A percentile compares a stretch with the other conserved stretches of the same genome.
Evolutionary conservation across 2,329 filamentous ascomycete genomes (phyloP).

Genomic region (Apiospora hydei): DNA sequence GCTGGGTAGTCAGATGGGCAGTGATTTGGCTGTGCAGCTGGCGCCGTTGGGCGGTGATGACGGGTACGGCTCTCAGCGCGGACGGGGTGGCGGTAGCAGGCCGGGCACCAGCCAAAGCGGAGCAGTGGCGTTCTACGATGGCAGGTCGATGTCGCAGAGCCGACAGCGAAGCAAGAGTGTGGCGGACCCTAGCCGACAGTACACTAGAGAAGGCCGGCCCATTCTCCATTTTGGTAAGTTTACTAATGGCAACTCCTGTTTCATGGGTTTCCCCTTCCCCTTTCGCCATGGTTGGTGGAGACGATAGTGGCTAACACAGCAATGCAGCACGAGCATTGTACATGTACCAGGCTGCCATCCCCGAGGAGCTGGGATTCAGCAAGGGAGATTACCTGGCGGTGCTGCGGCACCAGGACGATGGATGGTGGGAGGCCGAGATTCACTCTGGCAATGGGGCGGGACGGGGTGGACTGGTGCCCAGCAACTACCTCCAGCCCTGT

Average conservation of each 20-base stretch:
- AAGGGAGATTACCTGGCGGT: constrained; percentile 94
- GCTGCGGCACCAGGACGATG: constrained; percentile 91
- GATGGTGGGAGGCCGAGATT: constrained; percentile 99
- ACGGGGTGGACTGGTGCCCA: constrained; percentile 68
- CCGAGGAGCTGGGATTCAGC: constrained; percentile 89
- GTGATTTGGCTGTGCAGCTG: constrained; percentile 74
- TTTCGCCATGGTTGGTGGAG: constrained; percentile 1
- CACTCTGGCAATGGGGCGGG: constrained; percentile 68
- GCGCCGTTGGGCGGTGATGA: constrained; percentile 67
- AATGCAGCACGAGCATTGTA: constrained; percentile 86
- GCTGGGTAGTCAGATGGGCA: constrained; percentile 45
- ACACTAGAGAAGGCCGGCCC: constrained; percentile 83
- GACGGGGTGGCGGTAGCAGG: constrained; percentile 51
- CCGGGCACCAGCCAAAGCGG: constrained; percentile 57
- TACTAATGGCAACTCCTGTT: neutral
- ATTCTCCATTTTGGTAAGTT: constrained; percentile 93
- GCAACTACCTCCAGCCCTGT: constrained; percentile 69
- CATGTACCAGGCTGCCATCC: constrained; percentile 91
- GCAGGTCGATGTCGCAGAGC: constrained; percentile 50
- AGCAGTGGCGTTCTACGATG: constrained; percentile 65
- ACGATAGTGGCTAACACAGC: constrained; percentile 23
- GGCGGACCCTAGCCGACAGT: constrained; percentile 81
- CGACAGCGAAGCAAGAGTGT: constrained; percentile 81
- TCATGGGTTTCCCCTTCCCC: constrained; percentile 15
- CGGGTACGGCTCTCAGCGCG: constrained; percentile 54